A percentile compares a stretch with the other conserved stretches of the same genome.
Conservation (phyloP, 495 filamentous ascomycete species). For the Cercophora newfieldiana region DNA sequence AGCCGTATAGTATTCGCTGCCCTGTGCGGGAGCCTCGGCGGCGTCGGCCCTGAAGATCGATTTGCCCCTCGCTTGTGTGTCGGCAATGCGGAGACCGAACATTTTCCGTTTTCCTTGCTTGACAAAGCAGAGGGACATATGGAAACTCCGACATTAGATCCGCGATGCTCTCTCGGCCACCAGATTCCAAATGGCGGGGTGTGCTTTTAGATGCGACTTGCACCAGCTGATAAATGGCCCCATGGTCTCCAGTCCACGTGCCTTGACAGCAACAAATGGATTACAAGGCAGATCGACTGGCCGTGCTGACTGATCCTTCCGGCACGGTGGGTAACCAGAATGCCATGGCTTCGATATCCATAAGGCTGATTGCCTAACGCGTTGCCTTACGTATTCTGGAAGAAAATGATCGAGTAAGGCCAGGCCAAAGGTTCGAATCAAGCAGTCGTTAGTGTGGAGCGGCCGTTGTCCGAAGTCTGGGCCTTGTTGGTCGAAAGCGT, state of each 20-base stretch:
- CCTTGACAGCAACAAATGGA: not conserved
- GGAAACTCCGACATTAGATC: not conserved
- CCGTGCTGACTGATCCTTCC: not conserved
- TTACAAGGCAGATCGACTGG: not conserved
- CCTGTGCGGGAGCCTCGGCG: not conserved
- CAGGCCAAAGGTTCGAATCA: not conserved
- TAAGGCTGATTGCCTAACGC: constrained; percentile 1
- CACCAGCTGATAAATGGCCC: not conserved
- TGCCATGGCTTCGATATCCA: not conserved
- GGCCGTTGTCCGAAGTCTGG: too few species aligned
- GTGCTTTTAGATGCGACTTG: not conserved
- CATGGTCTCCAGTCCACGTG: not conserved
- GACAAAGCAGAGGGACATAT: not conserved
- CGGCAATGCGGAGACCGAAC: not conserved
- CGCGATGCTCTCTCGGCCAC: not conserved
- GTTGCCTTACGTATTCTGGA: not conserved
- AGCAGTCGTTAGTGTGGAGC: too few species aligned
- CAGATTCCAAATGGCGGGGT: not conserved
- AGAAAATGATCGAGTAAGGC: not conserved
- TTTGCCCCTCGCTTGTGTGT: not conserved
- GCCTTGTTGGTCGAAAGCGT: not conserved
- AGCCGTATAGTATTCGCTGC: not conserved
- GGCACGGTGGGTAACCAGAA: not conserved
- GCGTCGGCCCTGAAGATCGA: not conserved
- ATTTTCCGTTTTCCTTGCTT: not conserved